These are phyloP conservation scores for Cordyceps fumosorosea DNA, from an alignment of 2,329 filamentous ascomycete genomes.

Conservation along the genomic window DNA sequence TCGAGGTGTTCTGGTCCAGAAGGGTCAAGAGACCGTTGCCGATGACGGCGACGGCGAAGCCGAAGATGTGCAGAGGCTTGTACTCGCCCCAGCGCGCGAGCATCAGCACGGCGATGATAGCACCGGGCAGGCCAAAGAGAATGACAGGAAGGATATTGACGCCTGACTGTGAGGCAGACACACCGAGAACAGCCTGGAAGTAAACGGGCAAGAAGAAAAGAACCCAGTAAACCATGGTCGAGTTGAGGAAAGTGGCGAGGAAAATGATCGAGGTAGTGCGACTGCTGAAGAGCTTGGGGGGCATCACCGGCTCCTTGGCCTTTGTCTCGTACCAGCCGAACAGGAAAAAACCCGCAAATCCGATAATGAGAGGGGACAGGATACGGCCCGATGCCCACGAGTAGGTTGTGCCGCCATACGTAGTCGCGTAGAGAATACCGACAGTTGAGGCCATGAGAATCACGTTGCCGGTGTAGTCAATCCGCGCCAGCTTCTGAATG, in stretches of 20 bases:
- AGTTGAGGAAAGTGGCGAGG: slow-evolving; percentile 7
- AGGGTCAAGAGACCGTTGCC: slow-evolving; percentile 36
- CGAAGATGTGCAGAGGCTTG: slow-evolving; percentile 28
- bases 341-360: slow-evolving; percentile 25
- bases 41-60: slow-evolving; percentile 31
- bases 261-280: not conserved
- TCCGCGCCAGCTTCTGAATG: slow-evolving; percentile 13
- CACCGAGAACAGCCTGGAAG: slow-evolving; percentile 6
- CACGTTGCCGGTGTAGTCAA: slow-evolving; percentile 35
- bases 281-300: slow-evolving; percentile 15
- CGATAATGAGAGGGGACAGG: slow-evolving; percentile 30
- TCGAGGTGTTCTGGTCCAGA: slow-evolving; percentile 25
- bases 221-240: slow-evolving; percentile 1
- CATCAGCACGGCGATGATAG: slow-evolving; percentile 23
- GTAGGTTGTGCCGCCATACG: slow-evolving; percentile 13
- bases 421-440: slow-evolving; percentile 17
- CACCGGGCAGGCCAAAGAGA: not conserved
- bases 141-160: slow-evolving; percentile 5
- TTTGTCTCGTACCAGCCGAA: slow-evolving; percentile 29
- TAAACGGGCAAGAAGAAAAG: slow-evolving; percentile 13
- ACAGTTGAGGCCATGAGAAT: slow-evolving; percentile 30
- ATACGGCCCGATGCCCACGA: slow-evolving; percentile 7
- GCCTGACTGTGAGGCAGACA: not conserved
- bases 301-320: slow-evolving; percentile 29
- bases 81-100: slow-evolving; percentile 28